A percentile compares a stretch with the other conserved stretches of the same genome.
Evolutionary conservation across 129 eudicot species (phyloP).

Genomic region (Flaveria robusta): DNA sequence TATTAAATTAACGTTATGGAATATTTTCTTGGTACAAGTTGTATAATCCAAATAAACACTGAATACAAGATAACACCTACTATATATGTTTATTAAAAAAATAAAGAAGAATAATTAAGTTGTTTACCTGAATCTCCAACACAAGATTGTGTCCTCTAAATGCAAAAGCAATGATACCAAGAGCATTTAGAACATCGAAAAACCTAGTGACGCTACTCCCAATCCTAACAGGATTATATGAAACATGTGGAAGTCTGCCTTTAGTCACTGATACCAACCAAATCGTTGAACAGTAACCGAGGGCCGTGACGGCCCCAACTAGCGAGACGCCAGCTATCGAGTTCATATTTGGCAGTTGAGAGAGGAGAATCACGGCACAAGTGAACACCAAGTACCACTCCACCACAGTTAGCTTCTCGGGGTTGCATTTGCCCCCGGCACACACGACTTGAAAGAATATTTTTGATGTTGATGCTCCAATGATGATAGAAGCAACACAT

Average conservation of each 20-base stretch:
- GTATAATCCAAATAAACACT: too few species aligned
- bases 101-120: background rate
- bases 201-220: background rate
- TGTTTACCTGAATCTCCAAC: slow-evolving; percentile 16
- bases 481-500: slow-evolving; percentile 11
- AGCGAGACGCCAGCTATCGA: background rate
- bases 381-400: slow-evolving; percentile 19
- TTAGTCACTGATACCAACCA: background rate
- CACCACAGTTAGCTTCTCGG: background rate
- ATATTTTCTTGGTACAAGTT: background rate
- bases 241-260: slow-evolving; percentile 6
- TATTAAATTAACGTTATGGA: background rate
- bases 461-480: background rate
- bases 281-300: background rate
- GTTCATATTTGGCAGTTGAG: slow-evolving; percentile 11
- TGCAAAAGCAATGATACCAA: slow-evolving; percentile 8
- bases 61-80: too few species aligned
- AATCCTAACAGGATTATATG: background rate
- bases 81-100: too few species aligned
- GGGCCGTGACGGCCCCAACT: background rate
- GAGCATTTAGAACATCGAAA: slow-evolving; percentile 8
- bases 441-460: slow-evolving; percentile 10
- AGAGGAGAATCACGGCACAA: background rate
- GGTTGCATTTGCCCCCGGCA: background rate
- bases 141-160: slow-evolving; percentile 17